These are phyloP conservation scores for Mycena polygramma DNA, from an alignment of 768 basidiomycete genomes.

Conservation along the genomic window DNA sequence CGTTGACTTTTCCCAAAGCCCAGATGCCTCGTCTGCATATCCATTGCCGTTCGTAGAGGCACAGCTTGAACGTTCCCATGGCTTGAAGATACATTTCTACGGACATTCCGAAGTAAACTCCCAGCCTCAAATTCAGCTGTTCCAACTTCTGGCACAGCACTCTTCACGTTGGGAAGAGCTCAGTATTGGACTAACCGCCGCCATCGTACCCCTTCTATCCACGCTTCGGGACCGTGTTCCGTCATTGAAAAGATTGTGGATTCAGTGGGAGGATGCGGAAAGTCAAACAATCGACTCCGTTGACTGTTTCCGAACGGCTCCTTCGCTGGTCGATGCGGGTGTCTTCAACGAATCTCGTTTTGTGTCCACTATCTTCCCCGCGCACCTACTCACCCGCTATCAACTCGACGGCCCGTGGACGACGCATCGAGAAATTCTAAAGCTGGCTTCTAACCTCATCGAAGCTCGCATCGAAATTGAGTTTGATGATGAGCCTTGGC, in stretches of 20 bases:
- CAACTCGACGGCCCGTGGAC: not conserved
- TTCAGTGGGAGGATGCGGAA: not conserved
- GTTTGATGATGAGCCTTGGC: not conserved
- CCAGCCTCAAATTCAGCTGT: not conserved
- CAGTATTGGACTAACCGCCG: not conserved
- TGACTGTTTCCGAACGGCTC: not conserved
- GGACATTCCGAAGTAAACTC: not conserved
- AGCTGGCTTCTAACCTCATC: not conserved
- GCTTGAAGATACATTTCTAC: slow-evolving; percentile 2
- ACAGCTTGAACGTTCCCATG: not conserved
- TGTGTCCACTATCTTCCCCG: not conserved
- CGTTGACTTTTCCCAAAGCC: not conserved
- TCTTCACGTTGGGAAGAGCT: slow-evolving; percentile 12
- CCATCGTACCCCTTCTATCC: not conserved
- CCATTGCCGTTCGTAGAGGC: not conserved
- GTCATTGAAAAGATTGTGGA: not conserved
- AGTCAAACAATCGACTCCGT: not conserved
- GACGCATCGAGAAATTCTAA: not conserved
- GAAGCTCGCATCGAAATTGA: not conserved
- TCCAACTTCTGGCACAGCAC: not conserved
- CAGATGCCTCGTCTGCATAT: not conserved
- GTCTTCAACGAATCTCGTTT: not conserved
- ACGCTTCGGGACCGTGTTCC: not conserved
- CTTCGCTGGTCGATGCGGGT: not conserved
- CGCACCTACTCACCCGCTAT: not conserved